These are phyloP conservation scores for Akanthomyces lecanii DNA, from an alignment of 2,329 filamentous ascomycete genomes.

Conservation along the genomic window DNA sequence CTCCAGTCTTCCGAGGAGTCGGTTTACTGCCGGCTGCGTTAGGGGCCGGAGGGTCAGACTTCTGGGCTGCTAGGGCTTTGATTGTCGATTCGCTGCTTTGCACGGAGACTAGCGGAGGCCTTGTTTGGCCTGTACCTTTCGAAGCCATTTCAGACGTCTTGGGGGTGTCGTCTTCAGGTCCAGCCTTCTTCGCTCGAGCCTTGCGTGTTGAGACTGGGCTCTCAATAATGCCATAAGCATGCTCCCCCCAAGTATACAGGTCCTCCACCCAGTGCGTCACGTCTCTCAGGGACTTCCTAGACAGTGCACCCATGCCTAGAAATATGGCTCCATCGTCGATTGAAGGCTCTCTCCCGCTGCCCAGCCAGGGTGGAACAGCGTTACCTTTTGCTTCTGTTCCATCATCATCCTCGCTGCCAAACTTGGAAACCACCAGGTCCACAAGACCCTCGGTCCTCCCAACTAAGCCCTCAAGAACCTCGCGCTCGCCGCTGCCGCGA, in stretches of 20 bases:
- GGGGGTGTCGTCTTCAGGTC: too few relatives aligned
- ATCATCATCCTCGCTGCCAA: slow-evolving; percentile 55
- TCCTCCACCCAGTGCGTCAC: slow-evolving; percentile 85
- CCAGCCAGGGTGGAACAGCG: slow-evolving; percentile 58
- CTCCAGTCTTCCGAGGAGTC: background rate
- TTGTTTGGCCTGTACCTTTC: background rate
- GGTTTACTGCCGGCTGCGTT: background rate
- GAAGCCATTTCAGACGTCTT: background rate
- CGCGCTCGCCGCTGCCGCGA: slow-evolving; percentile 86
- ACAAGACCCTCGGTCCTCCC: slow-evolving; percentile 76
- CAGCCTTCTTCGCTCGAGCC: slow-evolving; percentile 35
- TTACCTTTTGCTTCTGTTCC: slow-evolving; percentile 24
- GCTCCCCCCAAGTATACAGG: slow-evolving; percentile 76
- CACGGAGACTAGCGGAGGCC: too few relatives aligned
- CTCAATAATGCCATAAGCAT: slow-evolving; percentile 79
- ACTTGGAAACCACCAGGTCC: slow-evolving; percentile 83
- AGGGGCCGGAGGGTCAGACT: background rate
- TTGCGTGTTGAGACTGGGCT: slow-evolving; percentile 66
- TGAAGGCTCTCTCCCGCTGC: slow-evolving; percentile 61
- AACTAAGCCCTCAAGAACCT: slow-evolving; percentile 86
- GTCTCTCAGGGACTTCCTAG: slow-evolving; percentile 64
- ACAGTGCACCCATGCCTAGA: slow-evolving; percentile 70
- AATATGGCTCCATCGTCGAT: slow-evolving; percentile 83
- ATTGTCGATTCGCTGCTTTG: background rate
- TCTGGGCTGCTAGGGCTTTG: background rate